Evolutionary conservation across 2,329 filamentous ascomycete genomes (phyloP).

Genomic region (Sporothrix luriei): DNA sequence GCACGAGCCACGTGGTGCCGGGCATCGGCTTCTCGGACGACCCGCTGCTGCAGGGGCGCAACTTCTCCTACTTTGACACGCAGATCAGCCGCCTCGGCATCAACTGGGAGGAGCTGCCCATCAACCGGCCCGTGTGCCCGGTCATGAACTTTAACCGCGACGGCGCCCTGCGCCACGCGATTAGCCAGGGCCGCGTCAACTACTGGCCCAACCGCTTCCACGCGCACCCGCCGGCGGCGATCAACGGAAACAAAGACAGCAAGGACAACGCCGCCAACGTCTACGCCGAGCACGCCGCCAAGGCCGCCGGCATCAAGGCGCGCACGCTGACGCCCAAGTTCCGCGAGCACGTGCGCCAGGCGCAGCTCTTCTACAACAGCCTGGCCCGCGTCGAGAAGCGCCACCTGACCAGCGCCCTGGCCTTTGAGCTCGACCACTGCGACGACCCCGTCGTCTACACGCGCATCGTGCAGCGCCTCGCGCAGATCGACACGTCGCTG

Average conservation of each 20-base stretch:
- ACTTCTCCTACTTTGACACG: slow-evolving; percentile 68
- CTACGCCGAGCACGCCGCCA: slow-evolving; percentile 68
- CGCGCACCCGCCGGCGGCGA: slow-evolving; percentile 62
- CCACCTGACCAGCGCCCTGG: slow-evolving; percentile 63
- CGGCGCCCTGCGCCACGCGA: slow-evolving; percentile 70
- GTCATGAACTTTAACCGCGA: slow-evolving; percentile 78
- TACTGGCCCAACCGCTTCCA: slow-evolving; percentile 78
- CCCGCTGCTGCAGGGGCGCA: slow-evolving; percentile 72
- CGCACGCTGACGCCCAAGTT: slow-evolving; percentile 73
- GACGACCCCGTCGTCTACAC: slow-evolving; percentile 77
- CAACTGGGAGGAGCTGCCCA: slow-evolving; percentile 77
- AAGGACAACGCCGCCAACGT: slow-evolving; percentile 57
- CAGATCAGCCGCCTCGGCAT: slow-evolving; percentile 70
- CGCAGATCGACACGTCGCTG: slow-evolving; percentile 71
- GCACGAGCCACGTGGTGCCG: slow-evolving; percentile 75
- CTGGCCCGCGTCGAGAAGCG: slow-evolving; percentile 66
- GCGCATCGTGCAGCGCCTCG: slow-evolving; percentile 66
- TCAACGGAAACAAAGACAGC: slow-evolving; percentile 40
- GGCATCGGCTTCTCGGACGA: slow-evolving; percentile 78
- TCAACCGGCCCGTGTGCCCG: slow-evolving; percentile 74
- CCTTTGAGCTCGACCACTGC: slow-evolving; percentile 78
- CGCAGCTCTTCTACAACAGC: slow-evolving; percentile 82
- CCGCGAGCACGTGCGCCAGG: slow-evolving; percentile 74
- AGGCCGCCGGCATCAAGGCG: slow-evolving; percentile 69
- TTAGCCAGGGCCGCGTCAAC: slow-evolving; percentile 72